These are phyloP conservation scores for Cryptosporidium sp. DNA, from an alignment of 169 alveolate genomes.

Conservation along the genomic window DNA sequence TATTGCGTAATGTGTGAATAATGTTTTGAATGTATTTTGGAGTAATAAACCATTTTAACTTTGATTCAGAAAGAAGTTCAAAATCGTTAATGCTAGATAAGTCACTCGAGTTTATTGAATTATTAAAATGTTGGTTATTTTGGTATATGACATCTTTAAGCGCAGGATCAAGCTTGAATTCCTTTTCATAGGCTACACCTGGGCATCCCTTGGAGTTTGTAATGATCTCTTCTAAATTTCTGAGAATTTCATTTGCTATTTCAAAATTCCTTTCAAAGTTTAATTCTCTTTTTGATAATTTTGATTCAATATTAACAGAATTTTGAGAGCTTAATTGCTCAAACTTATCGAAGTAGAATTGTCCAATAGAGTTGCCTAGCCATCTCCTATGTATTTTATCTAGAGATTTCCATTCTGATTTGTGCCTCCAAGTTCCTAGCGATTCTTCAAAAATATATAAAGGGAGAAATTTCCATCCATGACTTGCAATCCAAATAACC, in stretches of 20 bases:
- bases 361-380: conserved; percentile 47
- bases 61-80: conserved; percentile 62
- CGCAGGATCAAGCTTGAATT: not conserved
- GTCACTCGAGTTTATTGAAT: conserved; percentile 32
- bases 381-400: conserved; percentile 63
- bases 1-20: not conserved
- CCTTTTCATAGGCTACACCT: not conserved
- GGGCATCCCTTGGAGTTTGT: not conserved
- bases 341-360: conserved; percentile 11
- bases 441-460: conserved; percentile 85
- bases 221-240: conserved; percentile 32
- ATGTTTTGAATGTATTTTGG: conserved; percentile 42
- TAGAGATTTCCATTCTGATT: conserved; percentile 76
- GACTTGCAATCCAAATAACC: conserved; percentile 87
- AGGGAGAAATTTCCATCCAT: conserved; percentile 90
- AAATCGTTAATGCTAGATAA: conserved; percentile 22
- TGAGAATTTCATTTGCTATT: conserved; percentile 29
- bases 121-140: conserved; percentile 27
- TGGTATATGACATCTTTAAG: conserved; percentile 11
- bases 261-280: conserved; percentile 39
- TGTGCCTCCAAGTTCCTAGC: conserved; percentile 85
- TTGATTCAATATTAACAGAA: not conserved
- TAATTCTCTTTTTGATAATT: not conserved
- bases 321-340: not conserved
- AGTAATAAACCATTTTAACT: conserved; percentile 43